phyloP scores from a whole-genome alignment of 2,329 filamentous ascomycete genomes.

The Xylariaceae sp. region DNA sequence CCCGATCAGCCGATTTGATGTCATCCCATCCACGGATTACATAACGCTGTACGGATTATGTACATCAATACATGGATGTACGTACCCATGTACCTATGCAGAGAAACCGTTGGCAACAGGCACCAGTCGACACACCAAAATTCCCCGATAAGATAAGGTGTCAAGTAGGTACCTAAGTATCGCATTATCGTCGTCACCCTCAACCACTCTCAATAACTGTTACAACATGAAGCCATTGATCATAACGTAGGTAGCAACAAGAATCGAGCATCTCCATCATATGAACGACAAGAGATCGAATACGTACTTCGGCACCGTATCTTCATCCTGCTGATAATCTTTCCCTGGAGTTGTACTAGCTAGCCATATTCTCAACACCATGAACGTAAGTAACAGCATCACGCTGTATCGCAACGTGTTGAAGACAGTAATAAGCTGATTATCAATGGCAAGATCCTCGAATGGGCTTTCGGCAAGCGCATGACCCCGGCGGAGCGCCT shows the following conservation, averaged over 20 bases:
- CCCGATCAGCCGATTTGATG: not conserved
- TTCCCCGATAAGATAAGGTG: not conserved
- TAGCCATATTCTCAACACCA: not conserved
- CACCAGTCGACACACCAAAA: not conserved
- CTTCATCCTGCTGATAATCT: too few species aligned
- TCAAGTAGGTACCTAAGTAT: not conserved
- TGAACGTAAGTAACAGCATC: conserved; percentile 18
- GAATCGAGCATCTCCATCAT: not conserved
- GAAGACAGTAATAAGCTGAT: conserved; percentile 5
- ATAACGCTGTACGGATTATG: too few species aligned
- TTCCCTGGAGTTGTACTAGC: not conserved
- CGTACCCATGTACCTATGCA: conserved; percentile 11
- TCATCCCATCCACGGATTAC: not conserved
- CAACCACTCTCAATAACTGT: not conserved
- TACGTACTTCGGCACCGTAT: too few species aligned
- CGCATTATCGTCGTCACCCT: not conserved
- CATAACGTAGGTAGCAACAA: not conserved
- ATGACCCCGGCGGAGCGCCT: conserved; percentile 94
- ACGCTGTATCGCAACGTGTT: not conserved
- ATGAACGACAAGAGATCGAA: not conserved
- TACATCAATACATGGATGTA: not conserved
- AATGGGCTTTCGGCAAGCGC: conserved; percentile 99
- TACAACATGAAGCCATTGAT: not conserved
- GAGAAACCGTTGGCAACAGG: conserved; percentile 14
- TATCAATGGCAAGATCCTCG: conserved; percentile 69